Conservation (phyloP, 2,329 filamentous ascomycete species). For the Monosporascus sp. region DNA sequence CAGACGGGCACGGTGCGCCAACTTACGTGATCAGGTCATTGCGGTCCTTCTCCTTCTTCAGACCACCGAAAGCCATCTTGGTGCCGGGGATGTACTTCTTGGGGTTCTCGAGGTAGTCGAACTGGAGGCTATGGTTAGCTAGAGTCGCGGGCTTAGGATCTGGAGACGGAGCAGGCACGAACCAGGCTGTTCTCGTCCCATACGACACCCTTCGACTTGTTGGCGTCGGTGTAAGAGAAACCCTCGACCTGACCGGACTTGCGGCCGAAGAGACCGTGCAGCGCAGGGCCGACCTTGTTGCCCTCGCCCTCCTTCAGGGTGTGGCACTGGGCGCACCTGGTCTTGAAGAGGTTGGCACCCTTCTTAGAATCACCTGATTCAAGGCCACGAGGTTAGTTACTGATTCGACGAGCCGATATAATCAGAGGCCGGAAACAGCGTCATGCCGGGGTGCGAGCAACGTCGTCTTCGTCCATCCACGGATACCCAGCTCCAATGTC, state of each 20-base stretch:
- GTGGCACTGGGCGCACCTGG: constrained; percentile 97
- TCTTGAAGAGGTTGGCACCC: constrained; percentile 99
- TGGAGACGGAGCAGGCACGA: constrained; percentile 29
- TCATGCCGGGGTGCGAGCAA: not conserved
- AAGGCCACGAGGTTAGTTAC: constrained; percentile 23
- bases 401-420: not conserved
- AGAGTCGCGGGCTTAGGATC: not conserved
- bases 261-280: constrained; percentile 96
- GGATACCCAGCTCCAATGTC: not conserved
- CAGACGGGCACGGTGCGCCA: not conserved
- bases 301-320: constrained; percentile 82
- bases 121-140: constrained; percentile 44
- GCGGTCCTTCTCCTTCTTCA: constrained; percentile 99
- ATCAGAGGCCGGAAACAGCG: not conserved
- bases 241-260: constrained; percentile 87
- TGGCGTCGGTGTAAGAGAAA: constrained; percentile 98
- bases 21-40: constrained; percentile 97
- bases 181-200: constrained; percentile 86
- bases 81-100: constrained; percentile 99
- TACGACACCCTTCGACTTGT: constrained; percentile 91
- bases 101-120: constrained; percentile 99
- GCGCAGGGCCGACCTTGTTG: constrained; percentile 97
- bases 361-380: constrained; percentile 80
- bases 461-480: not conserved
- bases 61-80: constrained; percentile 99